Percentiles rank a stretch among this genome's conserved stretches.
These are phyloP conservation scores for Rhodotorula sp. DNA, from an alignment of 1,284 basidiomycete genomes.

Conservation along the genomic window DNA sequence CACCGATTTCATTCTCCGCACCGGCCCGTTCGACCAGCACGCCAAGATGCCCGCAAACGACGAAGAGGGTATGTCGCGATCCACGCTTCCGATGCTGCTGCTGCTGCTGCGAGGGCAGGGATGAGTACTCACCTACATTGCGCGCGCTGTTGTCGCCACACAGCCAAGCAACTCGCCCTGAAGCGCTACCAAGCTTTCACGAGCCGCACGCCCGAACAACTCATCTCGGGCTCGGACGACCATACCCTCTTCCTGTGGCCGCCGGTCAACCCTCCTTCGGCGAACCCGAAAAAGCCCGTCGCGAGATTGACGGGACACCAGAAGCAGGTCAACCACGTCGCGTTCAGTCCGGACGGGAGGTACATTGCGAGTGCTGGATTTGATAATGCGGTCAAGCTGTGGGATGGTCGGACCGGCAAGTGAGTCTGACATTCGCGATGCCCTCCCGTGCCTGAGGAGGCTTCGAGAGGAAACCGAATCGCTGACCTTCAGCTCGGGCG, in stretches of 20 bases:
- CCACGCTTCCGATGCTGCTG: neutral
- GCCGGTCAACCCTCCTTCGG: conserved; percentile 50
- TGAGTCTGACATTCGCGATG: conserved; percentile 47
- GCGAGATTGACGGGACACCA: conserved; percentile 91
- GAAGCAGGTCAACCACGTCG: conserved; percentile 90
- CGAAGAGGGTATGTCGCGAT: conserved; percentile 62
- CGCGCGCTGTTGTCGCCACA: neutral
- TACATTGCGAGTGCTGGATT: conserved; percentile 88
- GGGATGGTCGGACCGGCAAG: conserved; percentile 91
- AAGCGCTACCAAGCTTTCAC: conserved; percentile 70
- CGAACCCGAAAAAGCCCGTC: conserved; percentile 70
- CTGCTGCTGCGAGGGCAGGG: neutral
- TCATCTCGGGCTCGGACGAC: conserved; percentile 91
- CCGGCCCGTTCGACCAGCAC: conserved; percentile 90
- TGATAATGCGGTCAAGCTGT: conserved; percentile 87
- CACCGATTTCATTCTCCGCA: conserved; percentile 90
- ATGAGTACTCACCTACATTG: conserved; percentile 19
- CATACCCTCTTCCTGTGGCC: conserved; percentile 88
- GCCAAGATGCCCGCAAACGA: conserved; percentile 71
- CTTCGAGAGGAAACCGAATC: neutral
- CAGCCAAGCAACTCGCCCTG: conserved; percentile 71
- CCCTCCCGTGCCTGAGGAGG: neutral
- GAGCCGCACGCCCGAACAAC: conserved; percentile 68
- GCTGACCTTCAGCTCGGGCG: no score
- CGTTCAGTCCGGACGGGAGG: conserved; percentile 90